Evolutionary conservation across 148 eudicot genomes (phyloP).

Genomic region (Camellia granthamiana): DNA sequence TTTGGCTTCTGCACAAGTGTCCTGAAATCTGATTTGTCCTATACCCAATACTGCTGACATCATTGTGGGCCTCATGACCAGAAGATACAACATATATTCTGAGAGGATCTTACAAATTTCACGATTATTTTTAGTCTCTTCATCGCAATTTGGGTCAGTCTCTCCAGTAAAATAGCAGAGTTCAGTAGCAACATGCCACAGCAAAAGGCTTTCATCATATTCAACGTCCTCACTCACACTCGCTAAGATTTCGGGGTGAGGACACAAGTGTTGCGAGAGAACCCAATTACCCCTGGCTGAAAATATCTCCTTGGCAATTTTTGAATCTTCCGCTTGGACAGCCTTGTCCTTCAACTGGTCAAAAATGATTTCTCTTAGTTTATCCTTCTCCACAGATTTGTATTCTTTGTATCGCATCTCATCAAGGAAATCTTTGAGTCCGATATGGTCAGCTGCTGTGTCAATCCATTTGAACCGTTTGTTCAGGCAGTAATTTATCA

Average conservation of each 20-base stretch:
- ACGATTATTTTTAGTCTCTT: background rate
- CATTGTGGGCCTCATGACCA: constrained; percentile 10
- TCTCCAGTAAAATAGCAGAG: background rate
- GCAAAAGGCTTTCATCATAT: constrained; percentile 10
- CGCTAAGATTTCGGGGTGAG: background rate
- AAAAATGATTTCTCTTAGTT: constrained; percentile 1
- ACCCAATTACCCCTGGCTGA: background rate
- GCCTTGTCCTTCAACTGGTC: background rate
- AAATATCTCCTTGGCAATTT: background rate
- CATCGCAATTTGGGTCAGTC: no score
- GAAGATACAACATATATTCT: constrained; percentile 14
- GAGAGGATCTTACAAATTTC: background rate
- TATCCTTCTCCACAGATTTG: background rate
- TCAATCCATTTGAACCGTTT: constrained; percentile 2
- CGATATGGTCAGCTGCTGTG: background rate
- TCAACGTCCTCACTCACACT: background rate
- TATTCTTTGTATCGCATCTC: background rate
- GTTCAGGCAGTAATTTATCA: constrained; percentile 4
- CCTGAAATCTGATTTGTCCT: constrained; percentile 9
- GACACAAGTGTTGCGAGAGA: background rate
- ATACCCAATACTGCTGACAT: constrained; percentile 15
- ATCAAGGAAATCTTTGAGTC: background rate
- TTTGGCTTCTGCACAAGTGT: constrained; percentile 18
- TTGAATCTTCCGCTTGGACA: background rate
- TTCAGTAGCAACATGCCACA: background rate